A percentile compares a stretch with the other conserved stretches of the same genome.
phyloP scores from a whole-genome alignment of 805 yeast genomes.

The Candida koratica region DNA sequence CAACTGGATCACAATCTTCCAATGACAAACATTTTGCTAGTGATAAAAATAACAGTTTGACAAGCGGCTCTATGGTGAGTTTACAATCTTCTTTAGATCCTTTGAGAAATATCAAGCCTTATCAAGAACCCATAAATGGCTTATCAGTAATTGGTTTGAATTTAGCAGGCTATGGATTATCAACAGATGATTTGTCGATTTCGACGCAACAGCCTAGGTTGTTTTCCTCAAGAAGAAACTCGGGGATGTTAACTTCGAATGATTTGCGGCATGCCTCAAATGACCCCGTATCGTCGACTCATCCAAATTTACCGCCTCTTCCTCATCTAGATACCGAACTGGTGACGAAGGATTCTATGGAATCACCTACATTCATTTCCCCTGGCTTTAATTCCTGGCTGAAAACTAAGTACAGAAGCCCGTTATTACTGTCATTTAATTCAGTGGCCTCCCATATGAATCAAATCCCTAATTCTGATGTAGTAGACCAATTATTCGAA shows the following conservation, averaged over 20 bases:
- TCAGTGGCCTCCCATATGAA: slow-evolving; percentile 28
- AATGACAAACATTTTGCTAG: slow-evolving; percentile 3
- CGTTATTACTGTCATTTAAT: slow-evolving; percentile 33
- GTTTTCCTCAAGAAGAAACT: slow-evolving; percentile 5
- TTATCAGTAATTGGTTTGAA: slow-evolving; percentile 24
- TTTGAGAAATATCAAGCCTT: slow-evolving; percentile 5
- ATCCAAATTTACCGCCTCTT: not conserved
- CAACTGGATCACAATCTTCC: slow-evolving; percentile 10
- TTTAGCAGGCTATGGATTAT: slow-evolving; percentile 28
- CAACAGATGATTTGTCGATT: slow-evolving; percentile 23
- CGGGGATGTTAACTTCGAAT: slow-evolving; percentile 2
- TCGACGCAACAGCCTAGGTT: slow-evolving; percentile 17
- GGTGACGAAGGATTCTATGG: not conserved
- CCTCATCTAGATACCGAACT: not conserved
- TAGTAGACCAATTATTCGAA: slow-evolving; percentile 40
- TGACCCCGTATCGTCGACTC: not conserved
- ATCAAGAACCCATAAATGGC: slow-evolving; percentile 7
- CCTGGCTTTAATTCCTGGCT: no score
- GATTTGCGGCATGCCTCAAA: slow-evolving; percentile 1
- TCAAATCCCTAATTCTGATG: slow-evolving; percentile 32
- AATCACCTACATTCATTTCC: not conserved
- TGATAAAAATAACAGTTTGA: slow-evolving; percentile 10
- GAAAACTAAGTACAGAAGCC: slow-evolving; percentile 10
- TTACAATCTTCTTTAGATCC: slow-evolving; percentile 14
- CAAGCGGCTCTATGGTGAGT: slow-evolving; percentile 12